Conservation (phyloP, 2,329 filamentous ascomycete genomes). For the Monosporascus sp. region DNA sequence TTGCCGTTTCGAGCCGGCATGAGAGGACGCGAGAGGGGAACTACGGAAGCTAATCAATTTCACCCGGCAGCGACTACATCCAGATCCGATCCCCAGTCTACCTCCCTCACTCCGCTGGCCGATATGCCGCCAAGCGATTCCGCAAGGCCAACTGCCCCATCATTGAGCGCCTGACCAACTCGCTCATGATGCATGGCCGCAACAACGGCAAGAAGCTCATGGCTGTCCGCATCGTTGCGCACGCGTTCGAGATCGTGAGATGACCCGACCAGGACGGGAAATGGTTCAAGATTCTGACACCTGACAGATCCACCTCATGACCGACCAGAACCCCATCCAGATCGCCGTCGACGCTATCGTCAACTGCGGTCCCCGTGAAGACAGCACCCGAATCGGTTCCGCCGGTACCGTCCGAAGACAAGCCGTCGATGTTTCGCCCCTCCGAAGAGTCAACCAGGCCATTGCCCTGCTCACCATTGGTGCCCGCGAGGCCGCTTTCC, state of each 20-base stretch:
- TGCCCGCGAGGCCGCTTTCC: slow-evolving; percentile 97
- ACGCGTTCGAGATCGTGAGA: slow-evolving; percentile 99
- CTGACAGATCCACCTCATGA: slow-evolving; percentile 98
- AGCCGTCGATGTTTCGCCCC: slow-evolving; percentile 99
- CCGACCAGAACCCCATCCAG: slow-evolving; percentile 99
- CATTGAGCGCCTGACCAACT: slow-evolving; percentile 99
- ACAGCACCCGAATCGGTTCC: slow-evolving; percentile 98
- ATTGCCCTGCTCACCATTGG: slow-evolving; percentile 98
- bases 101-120: slow-evolving; percentile 96
- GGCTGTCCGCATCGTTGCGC: slow-evolving; percentile 98
- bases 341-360: slow-evolving; percentile 98
- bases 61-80: slow-evolving; percentile 82
- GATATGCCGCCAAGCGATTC: slow-evolving; percentile 99
- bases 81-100: slow-evolving; percentile 99
- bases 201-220: slow-evolving; percentile 99
- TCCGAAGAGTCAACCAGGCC: slow-evolving; percentile 99
- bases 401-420: slow-evolving; percentile 99
- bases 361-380: slow-evolving; percentile 99
- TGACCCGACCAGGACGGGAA: slow-evolving; percentile 6
- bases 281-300: slow-evolving; percentile 12
- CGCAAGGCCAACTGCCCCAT: slow-evolving; percentile 99
- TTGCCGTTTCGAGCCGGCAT: too few relatives aligned
- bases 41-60: slow-evolving; percentile 27
- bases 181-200: slow-evolving; percentile 99
- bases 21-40: slow-evolving; percentile 1